Evolutionary conservation across 305 asterid species (phyloP), one percentile per base, ranked within the genome.

Genomic region (Ilex paraguariensis): DNA sequence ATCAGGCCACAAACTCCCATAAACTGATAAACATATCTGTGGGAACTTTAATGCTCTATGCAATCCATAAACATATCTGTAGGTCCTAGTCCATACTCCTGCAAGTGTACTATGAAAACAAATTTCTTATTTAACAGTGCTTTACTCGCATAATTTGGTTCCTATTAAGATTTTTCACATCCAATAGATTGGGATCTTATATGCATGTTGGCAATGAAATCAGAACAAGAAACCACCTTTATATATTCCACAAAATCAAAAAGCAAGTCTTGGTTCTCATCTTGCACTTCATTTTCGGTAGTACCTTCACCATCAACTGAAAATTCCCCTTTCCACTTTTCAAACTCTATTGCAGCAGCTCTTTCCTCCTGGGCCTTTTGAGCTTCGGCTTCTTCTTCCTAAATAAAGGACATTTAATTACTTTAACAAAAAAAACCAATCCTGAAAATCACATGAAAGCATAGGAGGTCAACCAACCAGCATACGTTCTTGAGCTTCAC

Each of bases 221-320:
- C 4, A 54, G 3, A 28, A 54, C 31, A 13, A 54, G 42, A 59
- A 63, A 46, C 39, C 64, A 93, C 99, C 97, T 94, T 90, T 61
- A 94, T 94, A 79, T 94, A 90, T 73, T 90, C 97, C 64, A 94
- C 96, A 68, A 94, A 94, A 75, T 87, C 90, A 66, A 71, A 84
- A 59, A 94, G 95, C 71, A 90, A 70, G 59, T 88, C 99, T 75
- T 82, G 90, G 75, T 76, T 77, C 78, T 88, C 97, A 77, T 86
- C 96, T 72, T 86, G 91, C 50, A 84, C 72, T 69, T 85, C 99
- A 62, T 84, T 85, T 83, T 85, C 96, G 56, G 91, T 83, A 60
- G 97, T 86, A 50, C 99, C 97, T 81, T 94, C 97, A 61, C 91
- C 99, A 79, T 90, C 99, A 78, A 94, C 80, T 64, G 97, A 86